Evolutionary conservation across 371 early-diverging fungal genomes (phyloP).

Genomic region (Mucor mucedo): DNA sequence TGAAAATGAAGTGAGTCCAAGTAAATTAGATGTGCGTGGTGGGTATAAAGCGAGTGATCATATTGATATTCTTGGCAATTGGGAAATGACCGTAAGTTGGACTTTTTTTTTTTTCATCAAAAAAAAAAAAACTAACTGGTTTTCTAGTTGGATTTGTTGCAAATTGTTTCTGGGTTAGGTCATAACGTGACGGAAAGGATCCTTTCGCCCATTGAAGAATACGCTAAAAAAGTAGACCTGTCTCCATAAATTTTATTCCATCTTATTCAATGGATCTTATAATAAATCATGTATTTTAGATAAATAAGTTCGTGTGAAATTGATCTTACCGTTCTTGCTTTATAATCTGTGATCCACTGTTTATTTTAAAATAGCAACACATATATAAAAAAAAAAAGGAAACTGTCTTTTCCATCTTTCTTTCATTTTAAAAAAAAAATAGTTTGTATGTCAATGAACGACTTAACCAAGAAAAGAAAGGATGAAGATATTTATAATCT

Average conservation of each 20-base stretch:
- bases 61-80: conserved; percentile 80
- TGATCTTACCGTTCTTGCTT: too few species aligned
- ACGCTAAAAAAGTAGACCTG: conserved; percentile 37
- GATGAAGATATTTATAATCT: not conserved
- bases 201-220: conserved; percentile 45
- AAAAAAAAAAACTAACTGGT: not conserved
- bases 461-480: not conserved
- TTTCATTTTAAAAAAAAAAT: not conserved
- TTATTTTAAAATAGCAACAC: too few species aligned
- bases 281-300: not conserved
- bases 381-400: too few species aligned
- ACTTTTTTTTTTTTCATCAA: not conserved
- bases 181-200: conserved; percentile 46
- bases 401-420: not conserved
- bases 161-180: conserved; percentile 43
- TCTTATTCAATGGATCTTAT: not conserved
- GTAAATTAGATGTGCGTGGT: conserved; percentile 75
- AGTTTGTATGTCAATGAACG: not conserved
- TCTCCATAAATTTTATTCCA: not conserved
- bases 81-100: conserved; percentile 51
- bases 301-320: too few species aligned
- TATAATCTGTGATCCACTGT: too few species aligned
- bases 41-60: conserved; percentile 88
- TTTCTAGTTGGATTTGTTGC: conserved; percentile 43
- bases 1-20: conserved; percentile 61